These are phyloP conservation scores for Melanomma pulvis-pyrius DNA, from an alignment of 495 filamentous ascomycete species.

Conservation along the genomic window DNA sequence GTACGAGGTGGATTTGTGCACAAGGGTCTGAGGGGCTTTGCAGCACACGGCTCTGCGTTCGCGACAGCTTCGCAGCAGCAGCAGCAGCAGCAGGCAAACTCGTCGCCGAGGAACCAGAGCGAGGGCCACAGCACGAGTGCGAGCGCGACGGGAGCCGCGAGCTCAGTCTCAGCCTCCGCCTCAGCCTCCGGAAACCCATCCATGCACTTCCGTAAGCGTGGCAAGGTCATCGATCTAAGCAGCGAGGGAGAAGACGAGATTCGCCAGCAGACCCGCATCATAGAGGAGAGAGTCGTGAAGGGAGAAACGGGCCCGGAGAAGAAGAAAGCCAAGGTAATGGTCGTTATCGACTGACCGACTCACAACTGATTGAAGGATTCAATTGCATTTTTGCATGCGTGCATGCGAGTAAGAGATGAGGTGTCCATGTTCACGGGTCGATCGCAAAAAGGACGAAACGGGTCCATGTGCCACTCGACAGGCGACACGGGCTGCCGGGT, in stretches of 20 bases:
- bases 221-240: slow-evolving; percentile 8
- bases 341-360: slow-evolving; percentile 1
- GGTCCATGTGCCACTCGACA: too few species aligned
- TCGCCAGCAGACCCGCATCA: neutral
- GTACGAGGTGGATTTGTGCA: neutral
- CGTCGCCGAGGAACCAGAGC: neutral
- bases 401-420: too few species aligned
- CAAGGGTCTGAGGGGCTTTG: slow-evolving; percentile 9
- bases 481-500: too few species aligned
- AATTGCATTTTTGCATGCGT: neutral
- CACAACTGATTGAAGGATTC: neutral
- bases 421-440: too few species aligned
- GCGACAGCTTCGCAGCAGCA: neutral
- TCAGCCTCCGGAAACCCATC: neutral
- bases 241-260: slow-evolving; percentile 22
- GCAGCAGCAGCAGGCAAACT: neutral
- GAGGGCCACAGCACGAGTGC: neutral
- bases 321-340: slow-evolving; percentile 10
- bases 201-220: slow-evolving; percentile 1
- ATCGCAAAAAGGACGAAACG: too few species aligned
- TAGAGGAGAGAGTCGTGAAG: neutral
- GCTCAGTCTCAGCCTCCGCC: neutral
- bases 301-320: neutral
- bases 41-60: neutral
- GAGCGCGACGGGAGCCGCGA: neutral